Evolutionary conservation across 164 flowering plant genomes (phyloP).

Genomic region (Piper betle): DNA sequence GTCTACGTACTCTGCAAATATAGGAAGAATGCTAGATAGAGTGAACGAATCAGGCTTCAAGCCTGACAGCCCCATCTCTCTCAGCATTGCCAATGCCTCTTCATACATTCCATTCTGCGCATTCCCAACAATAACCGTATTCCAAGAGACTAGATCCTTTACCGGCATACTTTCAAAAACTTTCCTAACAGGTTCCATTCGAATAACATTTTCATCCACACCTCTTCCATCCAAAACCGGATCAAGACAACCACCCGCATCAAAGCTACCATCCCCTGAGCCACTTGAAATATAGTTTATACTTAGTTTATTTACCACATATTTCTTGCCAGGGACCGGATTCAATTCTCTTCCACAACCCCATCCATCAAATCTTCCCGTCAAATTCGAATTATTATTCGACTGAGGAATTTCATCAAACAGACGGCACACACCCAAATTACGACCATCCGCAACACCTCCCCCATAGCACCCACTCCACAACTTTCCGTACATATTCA

Average conservation of each 20-base stretch:
- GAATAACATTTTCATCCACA: neutral
- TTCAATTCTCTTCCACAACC: neutral
- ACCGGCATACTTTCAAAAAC: slow-evolving; percentile 59
- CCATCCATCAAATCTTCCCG: neutral
- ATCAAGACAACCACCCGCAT: neutral
- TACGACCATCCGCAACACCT: neutral
- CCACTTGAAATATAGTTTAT: neutral
- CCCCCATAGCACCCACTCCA: slow-evolving; percentile 6
- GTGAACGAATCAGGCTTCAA: slow-evolving; percentile 75
- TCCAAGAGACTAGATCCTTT: slow-evolving; percentile 85
- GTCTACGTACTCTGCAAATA: slow-evolving; percentile 55
- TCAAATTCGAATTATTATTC: neutral
- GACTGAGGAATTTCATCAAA: slow-evolving; percentile 29
- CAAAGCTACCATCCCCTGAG: neutral
- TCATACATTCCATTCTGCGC: slow-evolving; percentile 52
- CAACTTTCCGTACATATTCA: slow-evolving; percentile 73
- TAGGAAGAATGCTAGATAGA: slow-evolving; percentile 64
- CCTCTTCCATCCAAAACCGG: neutral
- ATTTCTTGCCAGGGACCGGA: neutral
- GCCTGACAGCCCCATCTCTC: slow-evolving; percentile 47
- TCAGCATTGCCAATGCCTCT: slow-evolving; percentile 56
- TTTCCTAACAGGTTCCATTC: slow-evolving; percentile 38
- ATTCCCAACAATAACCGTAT: slow-evolving; percentile 62
- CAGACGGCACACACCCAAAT: slow-evolving; percentile 10
- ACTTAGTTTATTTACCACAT: neutral